Evolutionary conservation across 1,139 yeast genomes (phyloP), one percentile per base, ranked within the genome.

Genomic region (Yamadazyma kanchanaburiensis): DNA sequence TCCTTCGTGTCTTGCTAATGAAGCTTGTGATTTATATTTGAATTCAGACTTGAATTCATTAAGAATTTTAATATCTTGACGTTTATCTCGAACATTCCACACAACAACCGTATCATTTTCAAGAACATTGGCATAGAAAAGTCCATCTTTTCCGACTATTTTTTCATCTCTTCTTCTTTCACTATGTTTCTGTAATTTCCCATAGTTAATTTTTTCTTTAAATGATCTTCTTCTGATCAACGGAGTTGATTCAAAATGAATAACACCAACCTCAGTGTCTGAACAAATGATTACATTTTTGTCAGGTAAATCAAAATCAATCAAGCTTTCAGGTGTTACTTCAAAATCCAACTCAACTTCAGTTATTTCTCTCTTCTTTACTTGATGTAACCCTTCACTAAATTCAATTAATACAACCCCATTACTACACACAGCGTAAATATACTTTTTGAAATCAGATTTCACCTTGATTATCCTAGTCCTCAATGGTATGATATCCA

Each of bases 261-360:
- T 45, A 5, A 55, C 63, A 16, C 50, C 46, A 21, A 72, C 48
- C 10, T 40, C 37, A 2, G 40, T 24, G 2, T 39, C 49, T 34
- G 51, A 47, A 33, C 61, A 46, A 4, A 70, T 23, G 1, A 70
- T 47, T 4, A 70, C 48, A 35, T 61, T 60, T 26, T 51, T 48
- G 15, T 71, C 77, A 2, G 76, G 81, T 45, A 70, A 77, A 52
- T 81, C 89, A 18, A 75, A 72, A 28, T 64, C 60, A 34, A 70
- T 32, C 11, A 20, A 27, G 19, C 31, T 36, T 35, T 29, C 34
- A 30, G 23, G 11, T 30, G 15, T 27, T 15, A 11, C 24, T 30
- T 15, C 15, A 5, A 31, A 15, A 12, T 40, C 42, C 5, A 45
- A 15, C 3, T 26, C 37, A 11, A 36, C 15, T 16, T 23, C 28